Base-by-base conservation (phyloP, 1,284 basidiomycete genomes). In the Schizophyllum commune region DNA sequence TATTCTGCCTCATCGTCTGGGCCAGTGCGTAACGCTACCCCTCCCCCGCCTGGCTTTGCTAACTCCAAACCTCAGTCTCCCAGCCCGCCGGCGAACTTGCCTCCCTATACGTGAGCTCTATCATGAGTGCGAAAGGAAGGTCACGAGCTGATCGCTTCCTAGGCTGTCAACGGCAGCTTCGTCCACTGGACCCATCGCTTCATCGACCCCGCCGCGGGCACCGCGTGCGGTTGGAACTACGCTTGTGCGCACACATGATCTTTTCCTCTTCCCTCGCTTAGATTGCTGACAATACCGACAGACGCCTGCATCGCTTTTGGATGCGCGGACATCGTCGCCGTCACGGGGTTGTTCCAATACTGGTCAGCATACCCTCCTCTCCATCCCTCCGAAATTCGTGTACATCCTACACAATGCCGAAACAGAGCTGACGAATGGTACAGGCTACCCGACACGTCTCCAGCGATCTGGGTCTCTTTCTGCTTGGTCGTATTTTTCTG, bases 141-240 rank as follows among this genome's bases (percentile, higher is more conserved):
- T 21, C 15, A 55, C 1, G 6, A 22, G 4, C 15, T 57, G 9
- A 63, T 34, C 15, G 3, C 22, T 17, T 9, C 33, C 9, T 47
- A 64, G 58, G 60, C 63, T 19, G 63, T 64, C 1, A 62, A 64
- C 32, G 63, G 63, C 19, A 62, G 61, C 33, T 62, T 64, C 53
- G 62, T 64, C 17, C 58, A 64, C 21, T 64, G 63, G 63, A 15
- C 55, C 7, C 56, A 62, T 55, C 63, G 63, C 19, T 64, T 64
- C 53, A 55, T 64, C 27, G 63, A 64, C 54, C 63, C 63, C 5
- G 63, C 63, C 33, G 63, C 63, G 17, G 63, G 63, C 7, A 56
- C 62, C 5, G 63, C 63, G 1, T 64, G 63, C 55, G 63, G 63
- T 32, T 64, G 63, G 63, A 64, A 64, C 56, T 64, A 64, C 54